These are phyloP conservation scores for Croton setiger DNA, from an alignment of 441 rosid genomes.

Conservation along the genomic window DNA sequence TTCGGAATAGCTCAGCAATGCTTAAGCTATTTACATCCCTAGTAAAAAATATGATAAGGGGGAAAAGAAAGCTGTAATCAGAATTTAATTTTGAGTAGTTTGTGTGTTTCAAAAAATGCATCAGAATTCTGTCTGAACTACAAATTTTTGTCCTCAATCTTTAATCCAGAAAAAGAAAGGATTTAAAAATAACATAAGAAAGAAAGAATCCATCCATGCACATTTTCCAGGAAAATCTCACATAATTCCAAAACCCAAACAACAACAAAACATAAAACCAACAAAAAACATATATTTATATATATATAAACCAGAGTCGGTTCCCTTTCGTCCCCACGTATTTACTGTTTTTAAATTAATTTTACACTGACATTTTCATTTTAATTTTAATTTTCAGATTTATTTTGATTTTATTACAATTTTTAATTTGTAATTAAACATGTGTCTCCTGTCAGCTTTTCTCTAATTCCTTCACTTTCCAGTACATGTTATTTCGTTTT, in stretches of 20 bases:
- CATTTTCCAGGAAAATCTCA: slow-evolving; percentile 14
- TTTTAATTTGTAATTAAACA: not conserved
- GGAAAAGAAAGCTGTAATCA: too few relatives aligned
- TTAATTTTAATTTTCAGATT: not conserved
- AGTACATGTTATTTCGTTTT: not conserved
- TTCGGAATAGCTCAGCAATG: too few relatives aligned
- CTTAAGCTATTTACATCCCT: too few relatives aligned
- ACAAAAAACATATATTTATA: slow-evolving; percentile 2
- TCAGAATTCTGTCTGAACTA: not conserved
- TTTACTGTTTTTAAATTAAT: too few relatives aligned
- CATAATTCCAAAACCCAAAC: slow-evolving; percentile 7
- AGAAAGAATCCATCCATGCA: slow-evolving; percentile 5
- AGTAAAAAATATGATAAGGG: too few relatives aligned
- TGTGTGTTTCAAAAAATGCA: not conserved
- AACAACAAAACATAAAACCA: slow-evolving; percentile 7
- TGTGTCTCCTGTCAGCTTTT: slow-evolving; percentile 23
- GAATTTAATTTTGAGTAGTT: not conserved
- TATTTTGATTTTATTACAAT: not conserved
- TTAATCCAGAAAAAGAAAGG: not conserved
- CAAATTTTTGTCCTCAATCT: not conserved
- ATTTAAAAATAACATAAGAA: not conserved
- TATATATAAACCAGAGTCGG: slow-evolving; percentile 1
- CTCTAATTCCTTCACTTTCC: slow-evolving; percentile 6
- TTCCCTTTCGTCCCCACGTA: slow-evolving; percentile 5
- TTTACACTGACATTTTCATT: slow-evolving; percentile 1